A percentile compares a stretch with the other conserved stretches of the same genome.
These are phyloP conservation scores for Fusarium acutatum DNA, from an alignment of 2,329 filamentous ascomycete species.

Conservation along the genomic window DNA sequence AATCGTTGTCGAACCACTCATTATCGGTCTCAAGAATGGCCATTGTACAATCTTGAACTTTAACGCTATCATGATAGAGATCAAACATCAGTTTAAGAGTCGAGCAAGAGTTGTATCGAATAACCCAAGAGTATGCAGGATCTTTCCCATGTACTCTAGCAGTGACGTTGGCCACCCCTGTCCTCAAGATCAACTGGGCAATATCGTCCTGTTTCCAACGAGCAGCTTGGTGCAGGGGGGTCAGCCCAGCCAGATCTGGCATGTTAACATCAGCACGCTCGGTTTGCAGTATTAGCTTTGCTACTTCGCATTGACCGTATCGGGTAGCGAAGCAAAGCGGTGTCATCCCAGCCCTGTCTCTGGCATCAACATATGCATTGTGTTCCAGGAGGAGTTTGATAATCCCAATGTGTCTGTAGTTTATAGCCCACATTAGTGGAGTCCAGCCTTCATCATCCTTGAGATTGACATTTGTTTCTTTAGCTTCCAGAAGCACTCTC, in stretches of 20 bases:
- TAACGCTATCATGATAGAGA: neutral
- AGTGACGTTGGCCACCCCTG: neutral
- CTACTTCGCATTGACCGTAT: neutral
- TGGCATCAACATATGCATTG: neutral
- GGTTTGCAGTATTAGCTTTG: neutral
- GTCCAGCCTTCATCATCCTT: neutral
- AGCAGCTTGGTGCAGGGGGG: neutral
- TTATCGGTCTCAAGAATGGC: neutral
- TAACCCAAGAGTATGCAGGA: neutral
- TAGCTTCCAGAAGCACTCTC: neutral
- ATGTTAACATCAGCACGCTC: neutral
- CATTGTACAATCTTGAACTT: neutral
- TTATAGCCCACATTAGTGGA: neutral
- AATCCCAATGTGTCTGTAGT: fast-evolving
- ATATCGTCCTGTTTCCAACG: neutral
- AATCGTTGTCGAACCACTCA: fast-evolving
- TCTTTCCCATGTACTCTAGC: neutral
- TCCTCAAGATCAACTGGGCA: neutral
- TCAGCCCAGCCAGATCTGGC: neutral
- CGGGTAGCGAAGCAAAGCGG: neutral
- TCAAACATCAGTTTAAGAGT: neutral
- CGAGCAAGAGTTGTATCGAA: neutral
- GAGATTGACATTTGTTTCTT: fast-evolving
- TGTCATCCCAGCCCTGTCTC: neutral
- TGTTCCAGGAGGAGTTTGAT: neutral